Evolutionary conservation across 805 yeast species (phyloP).

Genomic region (Cyberlindnera veronae): DNA sequence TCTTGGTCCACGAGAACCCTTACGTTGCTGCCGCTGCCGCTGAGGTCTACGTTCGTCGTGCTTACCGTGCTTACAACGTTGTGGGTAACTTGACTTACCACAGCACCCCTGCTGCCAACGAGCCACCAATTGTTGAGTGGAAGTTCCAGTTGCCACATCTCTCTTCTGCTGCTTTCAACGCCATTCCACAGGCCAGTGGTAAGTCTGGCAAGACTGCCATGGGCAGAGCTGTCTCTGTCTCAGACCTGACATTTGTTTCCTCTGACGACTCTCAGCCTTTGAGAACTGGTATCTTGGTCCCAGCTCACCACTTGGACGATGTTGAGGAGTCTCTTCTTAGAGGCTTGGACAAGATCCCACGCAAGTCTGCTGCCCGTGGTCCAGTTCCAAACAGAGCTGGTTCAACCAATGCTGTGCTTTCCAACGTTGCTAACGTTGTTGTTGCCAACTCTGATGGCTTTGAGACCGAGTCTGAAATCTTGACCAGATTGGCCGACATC

Average conservation of each 20-base stretch:
- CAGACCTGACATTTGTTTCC: constrained; percentile 84
- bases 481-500: constrained; percentile 59
- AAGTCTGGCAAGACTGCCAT: constrained; percentile 42
- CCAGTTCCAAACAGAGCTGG: constrained; percentile 48
- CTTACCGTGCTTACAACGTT: constrained; percentile 93
- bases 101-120: constrained; percentile 34
- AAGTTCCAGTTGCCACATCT: constrained; percentile 79
- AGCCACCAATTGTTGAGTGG: constrained; percentile 78
- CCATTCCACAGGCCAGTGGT: constrained; percentile 50
- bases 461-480: constrained; percentile 62
- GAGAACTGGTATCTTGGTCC: constrained; percentile 81
- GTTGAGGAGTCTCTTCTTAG: constrained; percentile 76
- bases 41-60: constrained; percentile 93
- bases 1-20: constrained; percentile 76
- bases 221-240: constrained; percentile 88
- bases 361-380: constrained; percentile 35
- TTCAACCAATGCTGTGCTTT: constrained; percentile 38
- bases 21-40: constrained; percentile 95
- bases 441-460: constrained; percentile 74
- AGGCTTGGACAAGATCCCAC: constrained; percentile 69
- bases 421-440: constrained; percentile 81
- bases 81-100: constrained; percentile 72
- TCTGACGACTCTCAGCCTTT: constrained; percentile 63
- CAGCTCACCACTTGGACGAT: constrained; percentile 83
- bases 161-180: constrained; percentile 68